A percentile compares a stretch with the other conserved stretches of the same genome.
phyloP scores from a whole-genome alignment of 2,329 filamentous ascomycete species.

The Aspergillus nomiae region DNA sequence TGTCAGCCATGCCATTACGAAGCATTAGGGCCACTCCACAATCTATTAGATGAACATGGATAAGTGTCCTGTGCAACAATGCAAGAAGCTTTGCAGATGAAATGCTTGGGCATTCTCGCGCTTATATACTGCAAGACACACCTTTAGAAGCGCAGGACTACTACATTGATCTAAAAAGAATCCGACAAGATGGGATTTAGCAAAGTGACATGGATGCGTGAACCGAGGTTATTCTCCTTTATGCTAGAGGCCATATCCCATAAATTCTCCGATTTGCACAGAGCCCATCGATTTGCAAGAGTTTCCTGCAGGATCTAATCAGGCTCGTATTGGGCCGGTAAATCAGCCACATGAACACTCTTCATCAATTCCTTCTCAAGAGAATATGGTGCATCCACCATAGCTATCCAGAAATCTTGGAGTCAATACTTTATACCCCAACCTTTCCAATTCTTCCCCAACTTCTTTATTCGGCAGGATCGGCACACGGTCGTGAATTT shows the following conservation, averaged over 20 bases:
- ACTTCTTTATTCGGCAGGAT: neutral
- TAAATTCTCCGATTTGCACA: no score
- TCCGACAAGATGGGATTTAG: neutral
- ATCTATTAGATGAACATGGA: neutral
- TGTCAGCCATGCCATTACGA: neutral
- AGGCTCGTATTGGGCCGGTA: neutral
- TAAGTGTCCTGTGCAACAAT: neutral
- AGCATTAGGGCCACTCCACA: neutral
- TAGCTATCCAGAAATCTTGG: neutral
- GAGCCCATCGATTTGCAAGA: no score
- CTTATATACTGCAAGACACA: neutral
- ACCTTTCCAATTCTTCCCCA: neutral
- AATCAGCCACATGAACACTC: neutral
- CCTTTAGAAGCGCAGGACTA: neutral
- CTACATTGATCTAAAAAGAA: neutral
- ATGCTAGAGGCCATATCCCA: neutral
- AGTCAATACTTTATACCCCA: neutral
- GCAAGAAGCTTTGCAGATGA: neutral
- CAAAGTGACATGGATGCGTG: neutral
- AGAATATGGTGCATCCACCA: neutral
- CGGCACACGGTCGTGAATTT: neutral
- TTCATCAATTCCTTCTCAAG: neutral
- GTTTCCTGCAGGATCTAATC: no score
- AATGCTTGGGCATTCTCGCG: neutral
- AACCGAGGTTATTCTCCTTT: neutral